phyloP scores from a whole-genome alignment of 176 grass and related monocot genomes.

The Lolium perenne region DNA sequence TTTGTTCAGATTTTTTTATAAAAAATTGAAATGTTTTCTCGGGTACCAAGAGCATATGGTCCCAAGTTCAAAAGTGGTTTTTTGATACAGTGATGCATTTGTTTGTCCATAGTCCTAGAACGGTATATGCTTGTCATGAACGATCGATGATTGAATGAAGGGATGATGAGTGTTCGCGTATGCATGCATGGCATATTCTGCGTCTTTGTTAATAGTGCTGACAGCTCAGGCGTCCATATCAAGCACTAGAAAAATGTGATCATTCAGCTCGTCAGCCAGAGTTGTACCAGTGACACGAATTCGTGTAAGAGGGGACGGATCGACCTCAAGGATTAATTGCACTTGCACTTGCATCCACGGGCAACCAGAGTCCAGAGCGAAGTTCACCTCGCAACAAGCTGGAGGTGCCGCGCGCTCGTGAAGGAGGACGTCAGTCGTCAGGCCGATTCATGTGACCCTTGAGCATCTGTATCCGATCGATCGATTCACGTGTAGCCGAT shows the following conservation, averaged over 20 bases:
- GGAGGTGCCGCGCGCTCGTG: too few relatives aligned
- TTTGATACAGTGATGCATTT: too few relatives aligned
- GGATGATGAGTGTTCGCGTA: neutral
- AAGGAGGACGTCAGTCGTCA: too few relatives aligned
- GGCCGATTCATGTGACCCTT: neutral
- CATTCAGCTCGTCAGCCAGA: neutral
- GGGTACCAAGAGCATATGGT: too few relatives aligned
- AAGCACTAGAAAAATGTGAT: neutral
- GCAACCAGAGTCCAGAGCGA: too few relatives aligned
- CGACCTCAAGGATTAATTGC: neutral
- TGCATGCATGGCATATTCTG: neutral
- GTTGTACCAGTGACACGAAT: neutral
- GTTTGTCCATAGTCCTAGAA: neutral
- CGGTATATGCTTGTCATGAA: neutral
- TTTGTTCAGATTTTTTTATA: too few relatives aligned
- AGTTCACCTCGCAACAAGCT: too few relatives aligned
- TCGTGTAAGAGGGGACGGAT: neutral
- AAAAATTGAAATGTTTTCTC: too few relatives aligned
- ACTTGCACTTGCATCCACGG: too few relatives aligned
- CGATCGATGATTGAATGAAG: neutral
- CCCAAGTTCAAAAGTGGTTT: too few relatives aligned
- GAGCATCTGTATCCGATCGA: too few relatives aligned
- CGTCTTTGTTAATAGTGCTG: conserved; percentile 5
- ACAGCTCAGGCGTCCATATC: neutral
- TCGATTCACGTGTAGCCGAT: too few relatives aligned